A percentile compares a stretch with the other conserved stretches of the same genome.
Evolutionary conservation across 2,329 filamentous ascomycete species (phyloP).

Genomic region (Clarireedia homoeocarpa): DNA sequence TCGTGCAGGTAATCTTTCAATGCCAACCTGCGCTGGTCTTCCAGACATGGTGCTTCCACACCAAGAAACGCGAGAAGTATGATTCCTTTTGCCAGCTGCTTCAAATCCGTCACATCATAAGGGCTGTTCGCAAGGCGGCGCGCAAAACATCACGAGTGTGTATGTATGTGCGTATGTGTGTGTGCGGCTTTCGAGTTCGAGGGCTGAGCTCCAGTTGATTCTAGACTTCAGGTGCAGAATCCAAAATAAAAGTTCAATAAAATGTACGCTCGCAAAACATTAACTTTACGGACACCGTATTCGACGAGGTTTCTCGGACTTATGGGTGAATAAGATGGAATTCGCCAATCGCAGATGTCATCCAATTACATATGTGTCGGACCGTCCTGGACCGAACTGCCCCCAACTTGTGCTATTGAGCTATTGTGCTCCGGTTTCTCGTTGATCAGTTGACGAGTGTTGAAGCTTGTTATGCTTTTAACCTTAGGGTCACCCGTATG

Average conservation of each 20-base stretch:
- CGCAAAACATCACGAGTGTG: slow-evolving; percentile 15
- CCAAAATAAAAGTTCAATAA: not conserved
- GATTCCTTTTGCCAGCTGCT: slow-evolving; percentile 12
- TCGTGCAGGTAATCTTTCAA: slow-evolving; percentile 29
- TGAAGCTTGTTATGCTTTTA: not conserved
- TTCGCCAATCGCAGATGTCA: slow-evolving; percentile 6
- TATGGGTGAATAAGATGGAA: slow-evolving; percentile 2
- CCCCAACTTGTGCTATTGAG: not conserved
- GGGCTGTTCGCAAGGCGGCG: slow-evolving; percentile 14
- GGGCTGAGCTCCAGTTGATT: not conserved
- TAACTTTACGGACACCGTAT: not conserved
- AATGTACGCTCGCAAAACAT: not conserved
- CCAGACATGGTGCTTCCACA: slow-evolving; percentile 22
- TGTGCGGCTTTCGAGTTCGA: not conserved
- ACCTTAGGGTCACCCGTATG: not conserved
- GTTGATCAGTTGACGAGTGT: not conserved
- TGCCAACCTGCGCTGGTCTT: slow-evolving; percentile 28
- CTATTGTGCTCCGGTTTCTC: not conserved
- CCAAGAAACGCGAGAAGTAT: slow-evolving; percentile 4
- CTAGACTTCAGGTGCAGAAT: not conserved
- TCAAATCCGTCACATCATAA: slow-evolving; percentile 25
- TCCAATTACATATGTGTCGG: slow-evolving; percentile 2
- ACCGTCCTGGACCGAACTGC: not conserved
- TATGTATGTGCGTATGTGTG: not conserved
- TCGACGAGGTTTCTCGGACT: not conserved